Percentiles rank a stretch among this genome's conserved stretches.
Evolutionary conservation across 257 asterid species (phyloP).

Genomic region (Salvia splendens): DNA sequence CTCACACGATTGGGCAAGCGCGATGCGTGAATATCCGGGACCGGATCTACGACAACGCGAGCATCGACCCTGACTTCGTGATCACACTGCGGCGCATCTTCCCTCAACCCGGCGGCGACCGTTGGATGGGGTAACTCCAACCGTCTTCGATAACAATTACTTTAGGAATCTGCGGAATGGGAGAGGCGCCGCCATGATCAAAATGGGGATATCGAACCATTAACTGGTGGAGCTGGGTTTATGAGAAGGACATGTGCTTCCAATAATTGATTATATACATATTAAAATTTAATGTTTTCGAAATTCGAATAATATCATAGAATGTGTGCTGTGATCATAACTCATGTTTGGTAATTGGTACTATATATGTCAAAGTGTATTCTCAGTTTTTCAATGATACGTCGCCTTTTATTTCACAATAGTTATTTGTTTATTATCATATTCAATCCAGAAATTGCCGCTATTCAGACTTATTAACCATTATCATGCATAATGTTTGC

Average conservation of each 20-base stretch:
- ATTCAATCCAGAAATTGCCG: too few species aligned
- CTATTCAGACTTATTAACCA: too few species aligned
- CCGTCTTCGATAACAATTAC: slow-evolving; percentile 36
- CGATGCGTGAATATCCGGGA: slow-evolving; percentile 32
- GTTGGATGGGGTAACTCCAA: slow-evolving; percentile 21
- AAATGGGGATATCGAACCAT: slow-evolving; percentile 26
- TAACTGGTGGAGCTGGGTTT: slow-evolving; percentile 19
- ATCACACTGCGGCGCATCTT: slow-evolving; percentile 33
- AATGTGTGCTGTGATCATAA: too few species aligned
- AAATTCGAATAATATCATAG: too few species aligned
- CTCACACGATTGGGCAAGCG: slow-evolving; percentile 43
- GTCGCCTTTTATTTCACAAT: too few species aligned
- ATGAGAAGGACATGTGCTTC: slow-evolving; percentile 36
- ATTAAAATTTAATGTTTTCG: too few species aligned
- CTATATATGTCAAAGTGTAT: too few species aligned
- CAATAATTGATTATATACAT: background rate
- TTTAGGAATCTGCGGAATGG: slow-evolving; percentile 35
- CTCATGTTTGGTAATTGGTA: too few species aligned
- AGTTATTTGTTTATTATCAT: too few species aligned
- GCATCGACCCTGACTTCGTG: slow-evolving; percentile 39
- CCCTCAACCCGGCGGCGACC: slow-evolving; percentile 9
- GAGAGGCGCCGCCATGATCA: slow-evolving; percentile 17
- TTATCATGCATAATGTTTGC: too few species aligned
- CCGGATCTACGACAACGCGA: slow-evolving; percentile 37
- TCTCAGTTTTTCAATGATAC: too few species aligned